A percentile compares a stretch with the other conserved stretches of the same genome.
Conservation (phyloP, 495 filamentous ascomycete genomes). For the Niebla homalea region DNA sequence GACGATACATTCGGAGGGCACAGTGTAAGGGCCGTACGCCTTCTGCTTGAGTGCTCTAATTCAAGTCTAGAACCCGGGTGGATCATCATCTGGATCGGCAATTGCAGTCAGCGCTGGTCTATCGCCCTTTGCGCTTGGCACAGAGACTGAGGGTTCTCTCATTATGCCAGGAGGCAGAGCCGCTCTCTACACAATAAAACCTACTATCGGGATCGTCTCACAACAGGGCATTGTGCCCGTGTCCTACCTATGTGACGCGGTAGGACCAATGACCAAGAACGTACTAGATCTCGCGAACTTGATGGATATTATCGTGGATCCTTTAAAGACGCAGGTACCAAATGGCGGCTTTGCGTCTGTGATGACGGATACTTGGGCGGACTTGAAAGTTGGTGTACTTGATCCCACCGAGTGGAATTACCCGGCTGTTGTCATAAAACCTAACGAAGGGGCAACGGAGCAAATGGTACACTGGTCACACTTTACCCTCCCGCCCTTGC, state of each 20-base stretch:
- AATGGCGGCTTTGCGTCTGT: conserved; percentile 8
- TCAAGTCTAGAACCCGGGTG: conserved; percentile 19
- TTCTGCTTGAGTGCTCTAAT: neutral
- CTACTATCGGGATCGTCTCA: conserved; percentile 20
- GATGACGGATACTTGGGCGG: conserved; percentile 3
- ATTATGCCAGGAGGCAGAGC: conserved; percentile 26
- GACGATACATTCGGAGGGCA: conserved; percentile 22
- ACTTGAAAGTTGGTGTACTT: conserved; percentile 3
- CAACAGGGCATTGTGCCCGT: conserved; percentile 20
- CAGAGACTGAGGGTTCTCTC: conserved; percentile 35
- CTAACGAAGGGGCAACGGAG: neutral
- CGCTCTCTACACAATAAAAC: conserved; percentile 30
- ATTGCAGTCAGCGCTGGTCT: conserved; percentile 31
- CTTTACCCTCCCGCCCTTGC: neutral
- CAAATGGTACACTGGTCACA: neutral
- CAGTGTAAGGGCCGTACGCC: conserved; percentile 11
- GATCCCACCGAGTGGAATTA: conserved; percentile 1
- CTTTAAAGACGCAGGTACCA: neutral
- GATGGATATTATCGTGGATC: conserved; percentile 17
- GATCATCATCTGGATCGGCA: conserved; percentile 36
- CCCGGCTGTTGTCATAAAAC: neutral
- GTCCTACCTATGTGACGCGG: conserved; percentile 18
- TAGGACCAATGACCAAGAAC: conserved; percentile 24
- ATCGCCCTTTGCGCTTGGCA: conserved; percentile 28
- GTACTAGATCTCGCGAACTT: conserved; percentile 19